Conservation (phyloP, 306 rosid species). For the Begonia loranthoides region DNA sequence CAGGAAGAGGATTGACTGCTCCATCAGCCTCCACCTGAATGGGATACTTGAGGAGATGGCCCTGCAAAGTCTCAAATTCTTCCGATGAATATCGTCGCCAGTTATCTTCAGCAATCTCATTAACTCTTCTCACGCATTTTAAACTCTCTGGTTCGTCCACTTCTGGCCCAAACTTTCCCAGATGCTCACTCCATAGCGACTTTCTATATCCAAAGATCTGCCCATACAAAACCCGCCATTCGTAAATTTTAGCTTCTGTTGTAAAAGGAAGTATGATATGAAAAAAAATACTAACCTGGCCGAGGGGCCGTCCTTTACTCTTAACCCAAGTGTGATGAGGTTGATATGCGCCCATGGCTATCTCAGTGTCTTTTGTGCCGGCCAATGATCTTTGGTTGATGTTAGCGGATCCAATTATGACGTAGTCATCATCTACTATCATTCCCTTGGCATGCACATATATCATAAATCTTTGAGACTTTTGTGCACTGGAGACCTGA, state of each 20-base stretch:
- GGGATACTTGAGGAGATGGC: slow-evolving; percentile 83
- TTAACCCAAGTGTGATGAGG: slow-evolving; percentile 70
- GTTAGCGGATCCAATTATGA: slow-evolving; percentile 85
- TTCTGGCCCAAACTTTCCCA: slow-evolving; percentile 30
- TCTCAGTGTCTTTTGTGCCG: slow-evolving; percentile 92
- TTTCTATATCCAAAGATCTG: slow-evolving; percentile 87
- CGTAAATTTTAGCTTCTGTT: background rate
- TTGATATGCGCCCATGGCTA: slow-evolving; percentile 95
- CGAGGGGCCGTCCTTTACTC: slow-evolving; percentile 45
- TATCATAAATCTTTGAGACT: slow-evolving; percentile 61
- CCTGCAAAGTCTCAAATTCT: slow-evolving; percentile 34
- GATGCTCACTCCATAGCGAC: slow-evolving; percentile 93
- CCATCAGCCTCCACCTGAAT: slow-evolving; percentile 46
- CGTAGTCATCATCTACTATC: slow-evolving; percentile 82
- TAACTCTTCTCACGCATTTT: slow-evolving; percentile 60
- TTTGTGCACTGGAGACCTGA: slow-evolving; percentile 38
- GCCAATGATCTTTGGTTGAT: slow-evolving; percentile 98
- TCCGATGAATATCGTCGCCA: slow-evolving; percentile 38
- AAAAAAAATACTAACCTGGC: slow-evolving; percentile 50
- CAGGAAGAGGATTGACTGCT: slow-evolving; percentile 30
- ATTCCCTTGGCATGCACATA: slow-evolving; percentile 96
- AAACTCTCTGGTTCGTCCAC: slow-evolving; percentile 55
- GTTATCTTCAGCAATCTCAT: slow-evolving; percentile 45
- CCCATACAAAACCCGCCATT: background rate
- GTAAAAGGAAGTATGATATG: background rate